Base-by-base conservation (phyloP, 139 green algal genomes). In the Closterium sp. region DNA sequence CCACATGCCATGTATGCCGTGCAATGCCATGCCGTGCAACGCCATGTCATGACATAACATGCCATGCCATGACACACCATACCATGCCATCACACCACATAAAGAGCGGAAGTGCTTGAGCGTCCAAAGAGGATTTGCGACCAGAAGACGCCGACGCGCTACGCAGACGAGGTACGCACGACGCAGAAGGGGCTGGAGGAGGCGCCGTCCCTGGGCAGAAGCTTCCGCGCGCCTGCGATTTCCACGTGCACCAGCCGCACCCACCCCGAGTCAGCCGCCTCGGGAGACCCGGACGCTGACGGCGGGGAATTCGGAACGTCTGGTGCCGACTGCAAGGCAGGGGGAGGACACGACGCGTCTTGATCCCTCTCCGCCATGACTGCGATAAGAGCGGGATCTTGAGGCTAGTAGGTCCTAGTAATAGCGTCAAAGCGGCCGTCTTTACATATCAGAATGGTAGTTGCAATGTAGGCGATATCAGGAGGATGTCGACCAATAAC, bases 171-270 rank as follows among this genome's bases (percentile, higher is more conserved):
- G 19, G 86, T 3, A 34, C 88, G 62, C 88, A 90, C 88, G n/a
- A 62, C 70, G 30, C 88, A 90, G 88, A 90, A 90, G 70, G 88
- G 88, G 11, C 88, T 90, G n/a, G 88, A 90, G n/a, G 29, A 90
- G 10, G 62, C 28, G 28, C 88, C 88, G 28, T 90, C 88, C 70
- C 87, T 90, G 10, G 88, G 10, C 29, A 90, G 29, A n/a, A 90
- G 70, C n/a, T 19, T 86, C 30, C 28, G n/a, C 30, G 88, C 88
- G 38, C 70, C 88, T 19, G n/a, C 29, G 28, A 90, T 90, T 29
- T 86, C 88, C 62, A 90, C 88, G 29, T 38, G 30, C n/a, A 90
- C n/a, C 29, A 90, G 11, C 29, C 88, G 88, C 62, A 79, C 62
- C 62, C 62, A 24, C 17, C 62, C 62, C 62, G 62, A 22, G 62